Evolutionary conservation across 2,329 filamentous ascomycete species (phyloP).

Genomic region (Trichoderma simmonsii): DNA sequence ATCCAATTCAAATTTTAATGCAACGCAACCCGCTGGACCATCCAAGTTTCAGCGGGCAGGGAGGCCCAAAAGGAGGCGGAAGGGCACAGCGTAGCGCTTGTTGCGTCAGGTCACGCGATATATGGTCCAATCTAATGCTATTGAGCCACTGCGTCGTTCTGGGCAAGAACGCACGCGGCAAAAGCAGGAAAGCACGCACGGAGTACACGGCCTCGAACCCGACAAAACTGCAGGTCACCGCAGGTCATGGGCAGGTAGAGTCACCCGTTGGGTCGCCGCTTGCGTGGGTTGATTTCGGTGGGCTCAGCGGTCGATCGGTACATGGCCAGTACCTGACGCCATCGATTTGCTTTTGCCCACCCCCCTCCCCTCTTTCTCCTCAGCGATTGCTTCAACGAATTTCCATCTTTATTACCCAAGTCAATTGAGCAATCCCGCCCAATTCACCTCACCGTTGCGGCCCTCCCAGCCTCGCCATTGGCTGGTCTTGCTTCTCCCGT

Average conservation of each 20-base stretch:
- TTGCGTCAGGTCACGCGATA: constrained; percentile 36
- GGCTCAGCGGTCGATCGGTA: neutral
- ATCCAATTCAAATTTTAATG: neutral
- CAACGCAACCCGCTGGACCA: neutral
- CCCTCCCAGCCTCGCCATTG: neutral
- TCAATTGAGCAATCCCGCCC: neutral
- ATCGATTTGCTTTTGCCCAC: neutral
- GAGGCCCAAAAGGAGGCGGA: neutral
- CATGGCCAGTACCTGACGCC: neutral
- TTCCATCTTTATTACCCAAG: neutral
- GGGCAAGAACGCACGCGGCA: constrained; percentile 18
- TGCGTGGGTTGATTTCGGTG: neutral
- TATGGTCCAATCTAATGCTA: constrained; percentile 21
- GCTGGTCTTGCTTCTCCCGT: neutral
- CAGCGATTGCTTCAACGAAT: neutral
- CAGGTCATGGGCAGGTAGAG: neutral
- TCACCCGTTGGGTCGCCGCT: neutral
- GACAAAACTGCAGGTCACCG: too few relatives aligned
- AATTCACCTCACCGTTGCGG: neutral
- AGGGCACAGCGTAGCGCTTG: neutral
- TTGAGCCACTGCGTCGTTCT: constrained; percentile 13
- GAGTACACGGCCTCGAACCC: neutral
- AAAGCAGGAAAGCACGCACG: constrained; percentile 13
- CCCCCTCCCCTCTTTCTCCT: neutral
- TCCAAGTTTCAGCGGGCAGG: neutral